Conservation (phyloP, 225 moss, liverwort and hornwort species). For the Antitrichia curtipendula region DNA sequence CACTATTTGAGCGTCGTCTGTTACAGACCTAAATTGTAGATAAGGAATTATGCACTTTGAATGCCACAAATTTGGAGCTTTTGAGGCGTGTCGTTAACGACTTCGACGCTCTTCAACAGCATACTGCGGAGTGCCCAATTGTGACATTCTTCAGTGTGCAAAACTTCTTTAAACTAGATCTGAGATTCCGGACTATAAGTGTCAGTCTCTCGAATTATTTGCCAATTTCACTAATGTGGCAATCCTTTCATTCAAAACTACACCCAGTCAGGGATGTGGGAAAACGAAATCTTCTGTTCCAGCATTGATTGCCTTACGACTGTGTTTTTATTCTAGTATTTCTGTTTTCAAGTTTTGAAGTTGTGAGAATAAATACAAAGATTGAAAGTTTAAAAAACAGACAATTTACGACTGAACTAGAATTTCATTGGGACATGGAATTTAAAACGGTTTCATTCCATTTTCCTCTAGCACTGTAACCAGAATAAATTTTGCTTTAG, state of each 20-base stretch:
- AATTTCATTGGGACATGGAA: too few species aligned
- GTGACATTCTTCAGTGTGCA: not conserved
- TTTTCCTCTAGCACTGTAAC: not conserved
- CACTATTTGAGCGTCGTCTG: too few species aligned
- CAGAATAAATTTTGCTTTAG: not conserved
- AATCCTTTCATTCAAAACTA: not conserved
- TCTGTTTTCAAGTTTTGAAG: not conserved
- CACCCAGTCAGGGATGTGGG: not conserved
- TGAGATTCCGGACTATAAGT: not conserved
- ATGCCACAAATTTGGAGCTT: not conserved
- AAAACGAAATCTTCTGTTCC: too few species aligned
- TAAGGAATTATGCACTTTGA: not conserved
- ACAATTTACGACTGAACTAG: not conserved
- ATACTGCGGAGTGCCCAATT: too few species aligned
- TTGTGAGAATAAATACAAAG: too few species aligned
- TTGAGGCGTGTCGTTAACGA: too few species aligned
- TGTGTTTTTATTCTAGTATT: not conserved
- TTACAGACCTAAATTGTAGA: not conserved
- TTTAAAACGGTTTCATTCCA: not conserved
- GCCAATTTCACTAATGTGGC: too few species aligned
- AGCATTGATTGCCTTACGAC: not conserved
- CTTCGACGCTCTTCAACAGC: not conserved
- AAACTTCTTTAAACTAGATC: not conserved
- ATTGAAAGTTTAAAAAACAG: too few species aligned
- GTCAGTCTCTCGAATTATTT: not conserved